Evolutionary conservation across 805 yeast genomes (phyloP).

Genomic region (Crinitomyces ghanaensis): DNA sequence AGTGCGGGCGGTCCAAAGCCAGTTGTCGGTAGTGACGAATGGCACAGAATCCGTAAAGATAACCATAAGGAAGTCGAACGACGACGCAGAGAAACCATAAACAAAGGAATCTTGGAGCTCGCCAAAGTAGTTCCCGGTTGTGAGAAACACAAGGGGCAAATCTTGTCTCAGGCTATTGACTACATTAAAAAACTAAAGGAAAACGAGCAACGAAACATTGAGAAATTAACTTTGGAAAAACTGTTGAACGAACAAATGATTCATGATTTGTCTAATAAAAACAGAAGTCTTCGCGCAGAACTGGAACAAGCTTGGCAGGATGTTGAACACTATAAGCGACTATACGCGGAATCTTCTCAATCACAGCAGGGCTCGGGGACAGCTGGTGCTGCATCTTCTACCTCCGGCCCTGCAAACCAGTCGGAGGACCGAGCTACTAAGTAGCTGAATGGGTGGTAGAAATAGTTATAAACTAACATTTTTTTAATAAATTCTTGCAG

Average conservation of each 20-base stretch:
- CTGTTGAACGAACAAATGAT: slow-evolving; percentile 85
- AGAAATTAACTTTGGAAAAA: slow-evolving; percentile 92
- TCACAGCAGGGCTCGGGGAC: neutral
- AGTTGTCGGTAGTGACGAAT: slow-evolving; percentile 64
- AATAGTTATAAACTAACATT: too few species aligned
- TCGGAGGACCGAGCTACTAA: too few species aligned
- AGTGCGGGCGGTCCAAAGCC: slow-evolving; percentile 26
- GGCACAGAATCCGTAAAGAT: slow-evolving; percentile 73
- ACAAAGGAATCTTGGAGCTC: slow-evolving; percentile 72
- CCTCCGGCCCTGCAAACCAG: too few species aligned
- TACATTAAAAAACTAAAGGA: slow-evolving; percentile 83
- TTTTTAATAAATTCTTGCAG: too few species aligned
- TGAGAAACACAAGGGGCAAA: slow-evolving; percentile 85
- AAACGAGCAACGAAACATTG: slow-evolving; percentile 78
- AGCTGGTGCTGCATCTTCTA: slow-evolving; percentile 1
- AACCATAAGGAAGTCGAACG: slow-evolving; percentile 95
- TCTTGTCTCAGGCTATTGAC: slow-evolving; percentile 78
- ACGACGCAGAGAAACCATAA: slow-evolving; percentile 81
- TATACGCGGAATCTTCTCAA: slow-evolving; percentile 20
- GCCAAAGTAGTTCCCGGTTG: slow-evolving; percentile 69
- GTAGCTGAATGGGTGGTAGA: too few species aligned
- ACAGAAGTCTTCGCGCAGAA: slow-evolving; percentile 79
- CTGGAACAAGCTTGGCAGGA: slow-evolving; percentile 88
- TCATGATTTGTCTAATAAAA: slow-evolving; percentile 69
- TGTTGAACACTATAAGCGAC: slow-evolving; percentile 69